These are phyloP conservation scores for Lodderomyces orthopsilosis DNA, from an alignment of 1,139 yeast species.

Conservation along the genomic window DNA sequence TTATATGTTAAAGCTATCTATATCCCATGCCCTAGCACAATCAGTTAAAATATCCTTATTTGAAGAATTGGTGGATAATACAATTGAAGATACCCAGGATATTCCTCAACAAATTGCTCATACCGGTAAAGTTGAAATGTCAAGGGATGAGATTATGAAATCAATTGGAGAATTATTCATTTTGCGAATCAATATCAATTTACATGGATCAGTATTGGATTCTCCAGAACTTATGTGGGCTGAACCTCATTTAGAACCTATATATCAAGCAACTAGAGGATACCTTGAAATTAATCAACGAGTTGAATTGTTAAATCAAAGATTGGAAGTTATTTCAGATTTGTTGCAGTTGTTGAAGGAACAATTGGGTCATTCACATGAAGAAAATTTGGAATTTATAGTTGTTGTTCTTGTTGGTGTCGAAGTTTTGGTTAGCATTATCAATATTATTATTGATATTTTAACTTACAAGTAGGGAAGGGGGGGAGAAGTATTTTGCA, in stretches of 20 bases:
- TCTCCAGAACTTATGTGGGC: conserved; percentile 99
- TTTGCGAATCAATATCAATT: conserved; percentile 80
- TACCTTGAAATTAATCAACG: conserved; percentile 92
- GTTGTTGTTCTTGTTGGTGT: conserved; percentile 85
- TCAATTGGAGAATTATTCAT: conserved; percentile 94
- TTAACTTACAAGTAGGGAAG: conserved; percentile 27
- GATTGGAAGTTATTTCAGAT: conserved; percentile 91
- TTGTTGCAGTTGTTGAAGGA: conserved; percentile 93
- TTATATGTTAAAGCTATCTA: conserved; percentile 84
- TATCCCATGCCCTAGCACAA: conserved; percentile 90
- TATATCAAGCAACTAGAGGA: conserved; percentile 94
- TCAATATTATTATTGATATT: conserved; percentile 55
- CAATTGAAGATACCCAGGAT: conserved; percentile 94
- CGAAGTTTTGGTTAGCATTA: conserved; percentile 82
- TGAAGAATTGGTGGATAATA: conserved; percentile 92
- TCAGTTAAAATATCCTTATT: conserved; percentile 90
- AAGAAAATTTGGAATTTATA: conserved; percentile 88
- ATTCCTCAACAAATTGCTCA: conserved; percentile 94
- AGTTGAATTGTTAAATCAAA: conserved; percentile 81
- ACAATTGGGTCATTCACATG: conserved; percentile 87
- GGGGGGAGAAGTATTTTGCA: too few relatives aligned
- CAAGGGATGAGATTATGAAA: conserved; percentile 91
- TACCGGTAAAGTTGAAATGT: conserved; percentile 93
- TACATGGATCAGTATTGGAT: conserved; percentile 93
- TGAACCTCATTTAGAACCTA: conserved; percentile 95